A percentile compares a stretch with the other conserved stretches of the same genome.
These are phyloP conservation scores for Cucumis cinereus DNA, from an alignment of 306 rosid genomes.

Conservation along the genomic window DNA sequence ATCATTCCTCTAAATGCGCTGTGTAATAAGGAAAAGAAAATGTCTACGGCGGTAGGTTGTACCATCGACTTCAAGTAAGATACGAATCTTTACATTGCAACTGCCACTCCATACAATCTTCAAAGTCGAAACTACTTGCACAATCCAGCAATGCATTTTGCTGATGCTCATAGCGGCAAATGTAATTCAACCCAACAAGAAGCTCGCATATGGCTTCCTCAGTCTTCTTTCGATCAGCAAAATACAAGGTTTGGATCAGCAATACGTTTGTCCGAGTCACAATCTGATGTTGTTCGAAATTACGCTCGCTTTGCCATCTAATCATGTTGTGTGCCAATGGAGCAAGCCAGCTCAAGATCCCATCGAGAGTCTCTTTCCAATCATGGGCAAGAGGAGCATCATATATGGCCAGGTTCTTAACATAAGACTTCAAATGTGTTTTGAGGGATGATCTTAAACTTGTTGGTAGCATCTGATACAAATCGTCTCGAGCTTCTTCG, in stretches of 20 bases:
- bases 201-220: conserved; percentile 79
- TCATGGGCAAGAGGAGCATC: conserved; percentile 97
- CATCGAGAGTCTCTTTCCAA: conserved; percentile 84
- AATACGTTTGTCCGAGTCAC: conserved; percentile 60
- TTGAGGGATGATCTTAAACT: conserved; percentile 65
- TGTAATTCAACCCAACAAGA: conserved; percentile 84
- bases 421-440: conserved; percentile 65
- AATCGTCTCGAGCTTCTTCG: conserved; percentile 83
- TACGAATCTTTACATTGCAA: conserved; percentile 54
- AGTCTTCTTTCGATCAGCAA: conserved; percentile 65
- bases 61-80: conserved; percentile 21
- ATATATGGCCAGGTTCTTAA: conserved; percentile 70
- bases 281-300: conserved; percentile 75
- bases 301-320: conserved; percentile 94
- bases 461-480: conserved; percentile 81
- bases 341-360: conserved; percentile 63
- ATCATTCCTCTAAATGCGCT: conserved; percentile 1
- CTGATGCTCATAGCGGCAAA: conserved; percentile 90
- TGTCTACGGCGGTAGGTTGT: not conserved
- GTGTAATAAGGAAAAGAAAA: conserved; percentile 6
- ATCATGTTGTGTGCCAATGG: conserved; percentile 90
- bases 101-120: conserved; percentile 84
- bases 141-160: conserved; percentile 84
- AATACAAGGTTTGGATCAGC: conserved; percentile 71
- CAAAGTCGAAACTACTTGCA: conserved; percentile 81